Base-by-base conservation (phyloP, 148 eudicot genomes). In the Nepenthes mirabilis region DNA sequence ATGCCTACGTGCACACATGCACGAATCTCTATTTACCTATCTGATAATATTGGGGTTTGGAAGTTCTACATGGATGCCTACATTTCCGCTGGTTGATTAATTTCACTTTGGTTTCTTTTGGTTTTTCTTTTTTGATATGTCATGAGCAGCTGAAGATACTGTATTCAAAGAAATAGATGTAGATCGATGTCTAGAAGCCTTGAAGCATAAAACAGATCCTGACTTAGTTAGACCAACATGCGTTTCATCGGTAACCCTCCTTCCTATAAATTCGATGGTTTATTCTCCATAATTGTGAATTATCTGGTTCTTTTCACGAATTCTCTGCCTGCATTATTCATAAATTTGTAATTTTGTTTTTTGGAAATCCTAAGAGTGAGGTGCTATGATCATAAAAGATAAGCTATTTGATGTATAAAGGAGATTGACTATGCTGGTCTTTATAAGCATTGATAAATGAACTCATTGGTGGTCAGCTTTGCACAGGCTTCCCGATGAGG, bases 161-260 rank as follows among this genome's bases (percentile, higher is more conserved):
- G 59, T 47, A 47, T 58, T 78, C 64, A 78, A 84, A 77, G 83
- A 74, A 62, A 72, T 72, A 61, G 83, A 82, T 49, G 78, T 80
- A 47, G 88, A 86, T 59, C 71, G 60, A 57, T 70, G 80, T 61
- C 65, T 79, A 36, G 81, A 80, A 36, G 68, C 58, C 13, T 53
- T 90, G 75, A 80, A 77, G 75, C 73, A 74, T 70, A 75, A 70
- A 63, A 70, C 35, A 57, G 80, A 77, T 34, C 37, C 45, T 62
- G 55, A 36, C 12, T 47, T 49, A 34, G 55, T 69, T 57, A 55
- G 37, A 53, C 87, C 97, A 36, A 70, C 80, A 48, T 84, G 86
- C 66, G 66, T 79, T 72, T 74, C 95, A 59, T 90, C 91, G 72
- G 97, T 90, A 75, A 70, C 58, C 43, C 47, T 11, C 37, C 36